Evolutionary conservation across 805 yeast genomes (phyloP), one percentile per base, ranked within the genome.

Genomic region (Metschnikowia koreensis): DNA sequence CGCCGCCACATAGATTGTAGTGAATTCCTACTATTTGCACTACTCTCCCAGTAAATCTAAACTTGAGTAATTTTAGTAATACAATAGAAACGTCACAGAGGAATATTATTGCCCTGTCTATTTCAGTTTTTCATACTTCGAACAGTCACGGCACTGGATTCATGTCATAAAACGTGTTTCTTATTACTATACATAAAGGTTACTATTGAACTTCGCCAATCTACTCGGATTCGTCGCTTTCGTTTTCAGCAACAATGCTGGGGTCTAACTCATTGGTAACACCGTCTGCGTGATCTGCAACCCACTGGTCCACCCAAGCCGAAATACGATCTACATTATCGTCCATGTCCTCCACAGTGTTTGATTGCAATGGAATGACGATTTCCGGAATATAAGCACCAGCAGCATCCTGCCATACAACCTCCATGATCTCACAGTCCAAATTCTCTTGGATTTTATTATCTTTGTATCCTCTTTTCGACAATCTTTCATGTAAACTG

Each of bases 351-450:
- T 87, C 94, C 13, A 81, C 83, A 17, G 75, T 68, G 65, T 93
- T 84, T 53, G 96, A 87, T 43, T 70, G 73, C 55, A 94, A 77
- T 61, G 87, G 94, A 40, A 94, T 88, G 31, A 94, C 93, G 29
- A 91, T 83, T 56, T 87, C 89, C 41, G 84, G 83, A 33, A 79
- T 87, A 64, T 90, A 94, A 39, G 86, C 79, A 34, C 90, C 97
- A 52, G 80, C 74, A 0, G 98, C 99, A 59, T 94, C 99, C 57
- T 86, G 87, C 43, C 84, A 69, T 13, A 94, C 81, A 12, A 93
- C 89, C 59, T 92, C 93, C 98, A 94, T 94, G 58, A 94, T 94
- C 70, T 94, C 99, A 53, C 96, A 96, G 67, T 94, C 99, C 42
- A 94, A 71, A 65, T 94, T 94, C 63, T 94, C 99, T 51, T 85